phyloP scores from a whole-genome alignment of 257 asterid species.

The Primulina huaijiensis region DNA sequence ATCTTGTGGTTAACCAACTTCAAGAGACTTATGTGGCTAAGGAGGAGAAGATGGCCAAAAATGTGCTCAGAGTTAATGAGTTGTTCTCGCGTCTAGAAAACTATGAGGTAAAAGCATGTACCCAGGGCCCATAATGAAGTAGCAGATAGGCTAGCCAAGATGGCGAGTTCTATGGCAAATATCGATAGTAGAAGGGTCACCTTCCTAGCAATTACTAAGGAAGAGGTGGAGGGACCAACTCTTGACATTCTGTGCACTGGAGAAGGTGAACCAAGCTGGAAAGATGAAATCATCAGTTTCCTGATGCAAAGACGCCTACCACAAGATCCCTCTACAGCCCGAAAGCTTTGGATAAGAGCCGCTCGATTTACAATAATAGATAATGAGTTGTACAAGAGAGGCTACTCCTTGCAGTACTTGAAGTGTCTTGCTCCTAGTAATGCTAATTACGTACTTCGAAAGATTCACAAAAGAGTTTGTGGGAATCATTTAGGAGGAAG shows the following conservation, averaged over 20 bases:
- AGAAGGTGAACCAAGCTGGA: too few relatives aligned
- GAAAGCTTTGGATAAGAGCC: not conserved
- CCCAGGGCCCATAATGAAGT: not conserved
- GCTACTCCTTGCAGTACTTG: not conserved
- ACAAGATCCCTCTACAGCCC: not conserved
- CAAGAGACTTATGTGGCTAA: not conserved
- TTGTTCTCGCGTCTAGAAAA: not conserved
- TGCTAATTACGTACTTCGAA: not conserved
- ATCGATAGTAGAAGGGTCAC: too few relatives aligned
- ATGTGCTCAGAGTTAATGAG: not conserved
- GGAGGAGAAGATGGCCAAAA: not conserved
- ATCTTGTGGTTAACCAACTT: not conserved
- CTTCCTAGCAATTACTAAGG: not conserved
- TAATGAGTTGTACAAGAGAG: not conserved
- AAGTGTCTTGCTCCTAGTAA: not conserved
- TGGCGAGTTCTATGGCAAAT: too few relatives aligned
- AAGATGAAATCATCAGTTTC: too few relatives aligned
- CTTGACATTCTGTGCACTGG: too few relatives aligned
- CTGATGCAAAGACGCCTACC: not conserved
- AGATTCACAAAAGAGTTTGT: not conserved
- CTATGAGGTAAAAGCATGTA: not conserved
- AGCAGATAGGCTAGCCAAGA: not conserved
- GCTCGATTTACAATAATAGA: not conserved
- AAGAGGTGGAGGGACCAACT: not conserved
- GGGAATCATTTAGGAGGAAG: not conserved